Evolutionary conservation across 2,329 filamentous ascomycete genomes (phyloP), one percentile per base, ranked within the genome.

Genomic region (Grosmannia serpens): DNA sequence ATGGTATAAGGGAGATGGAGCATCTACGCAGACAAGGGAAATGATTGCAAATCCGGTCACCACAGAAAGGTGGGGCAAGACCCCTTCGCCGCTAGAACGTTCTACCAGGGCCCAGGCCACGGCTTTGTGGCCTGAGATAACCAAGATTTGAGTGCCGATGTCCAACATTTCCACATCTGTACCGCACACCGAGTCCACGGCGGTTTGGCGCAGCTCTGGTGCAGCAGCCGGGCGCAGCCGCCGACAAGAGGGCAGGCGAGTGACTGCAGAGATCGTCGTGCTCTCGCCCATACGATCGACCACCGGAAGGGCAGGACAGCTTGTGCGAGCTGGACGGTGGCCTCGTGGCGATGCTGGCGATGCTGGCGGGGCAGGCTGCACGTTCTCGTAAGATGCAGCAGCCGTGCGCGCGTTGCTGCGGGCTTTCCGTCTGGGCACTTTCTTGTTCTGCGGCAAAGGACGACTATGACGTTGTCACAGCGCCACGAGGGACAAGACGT

Each of bases 41-140:
- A 44, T 44, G 20, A n/a, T 44, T 22, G 41, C 47, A 9, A 49
- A 49, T 50, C 50, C 29, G 20, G 20, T 13, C 29, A n/a, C 9
- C 29, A 31, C 9, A 26, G 4, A 24, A n/a, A 26, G 29, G 27
- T 33, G 55, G 55, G 55, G 33, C 27, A n/a, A n/a, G 26, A 46
- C 44, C 11, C 38, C 22, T 35, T 27, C 26, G 60, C 58, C 56
- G 50, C 58, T 61, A 61, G 53, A 58, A 54, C 31, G 60, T 59
- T 62, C 60, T 50, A 57, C 58, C 60, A 55, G 56, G 58, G 58
- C 60, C 62, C 59, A 62, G 62, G 56, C 60, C 61, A 24, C 47
- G 35, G 22, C 24, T 31, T 13, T 24, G 51, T 63, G 62, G 62
- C 50, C 58, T 60, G 58, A 62, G 62, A 7, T 61, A 55, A 41